Evolutionary conservation across 495 filamentous ascomycete genomes (phyloP), one percentile per base, ranked within the genome.

Genomic region (Talaromyces wortmannii): DNA sequence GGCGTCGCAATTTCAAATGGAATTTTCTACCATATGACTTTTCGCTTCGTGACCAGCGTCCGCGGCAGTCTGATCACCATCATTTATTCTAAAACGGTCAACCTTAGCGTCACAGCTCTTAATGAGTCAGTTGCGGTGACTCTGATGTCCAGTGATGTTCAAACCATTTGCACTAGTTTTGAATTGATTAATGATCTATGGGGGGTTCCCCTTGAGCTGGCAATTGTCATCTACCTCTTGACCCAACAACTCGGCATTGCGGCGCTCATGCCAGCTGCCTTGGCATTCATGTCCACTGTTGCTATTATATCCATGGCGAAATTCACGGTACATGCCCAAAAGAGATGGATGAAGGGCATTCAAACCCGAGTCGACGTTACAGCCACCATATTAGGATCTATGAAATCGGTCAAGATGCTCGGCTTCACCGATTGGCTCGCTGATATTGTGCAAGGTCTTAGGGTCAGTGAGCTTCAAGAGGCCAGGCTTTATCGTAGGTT

Each of bases 371-470:
- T 61, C 29, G 73, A 40, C 33, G 85, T 40, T 71, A 86, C 78
- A 10, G 73, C 70, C 7, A 59, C 73, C 0, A 78, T 82, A 68
- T 60, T 87, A 5, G 66, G 76, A 13, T 73, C 78, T 0, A 81
- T 84, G 60, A 85, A 86, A 55, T 76, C 77, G 16, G 66, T 84
- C 15, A 84, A 83, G 55, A 78, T 81, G 74, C 66, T 74, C 6
- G 81, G 78, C 5, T 57, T 83, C 4, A 70, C 72, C 29, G 57
- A 62, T 6, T 50, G 33, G 4, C 52, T 79, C 2, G 61, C 57
- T 0, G 18, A 61, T 11, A 70, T 68, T 15, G 66, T 88, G 2
- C 73, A 83, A 36, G 59, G 62, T 0, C 63, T 86, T 17, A 75
- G 81, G 6, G 66, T 82, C 12, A 70, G 81, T 12, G 86, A 89